Percentiles rank a stretch among this genome's conserved stretches.
Conservation (phyloP, 305 asterid species). For the Fraxinus sp. region DNA sequence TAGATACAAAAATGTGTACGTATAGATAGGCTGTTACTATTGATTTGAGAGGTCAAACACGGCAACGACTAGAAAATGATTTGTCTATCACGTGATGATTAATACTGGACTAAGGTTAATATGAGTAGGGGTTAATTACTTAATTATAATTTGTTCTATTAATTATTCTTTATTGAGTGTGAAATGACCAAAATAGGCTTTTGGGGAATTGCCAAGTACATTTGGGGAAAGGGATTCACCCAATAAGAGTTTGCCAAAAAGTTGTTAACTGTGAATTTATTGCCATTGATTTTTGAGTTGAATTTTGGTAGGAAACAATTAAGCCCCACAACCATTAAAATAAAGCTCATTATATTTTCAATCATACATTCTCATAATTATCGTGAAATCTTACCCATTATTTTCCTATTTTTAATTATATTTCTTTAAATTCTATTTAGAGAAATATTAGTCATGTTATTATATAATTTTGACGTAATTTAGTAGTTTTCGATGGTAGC, state of each 20-base stretch:
- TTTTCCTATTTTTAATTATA: neutral
- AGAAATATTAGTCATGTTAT: neutral
- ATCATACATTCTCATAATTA: neutral
- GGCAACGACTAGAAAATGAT: constrained; percentile 37
- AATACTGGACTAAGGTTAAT: constrained; percentile 10
- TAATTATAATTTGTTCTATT: neutral
- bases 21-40: neutral
- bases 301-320: neutral
- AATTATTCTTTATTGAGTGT: neutral
- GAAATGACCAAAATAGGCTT: neutral
- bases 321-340: no score
- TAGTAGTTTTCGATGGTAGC: neutral
- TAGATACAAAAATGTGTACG: constrained; percentile 1
- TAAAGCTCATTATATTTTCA: no score
- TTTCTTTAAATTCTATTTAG: neutral
- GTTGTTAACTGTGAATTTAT: neutral
- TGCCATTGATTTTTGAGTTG: neutral
- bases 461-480: neutral
- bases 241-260: neutral
- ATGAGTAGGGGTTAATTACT: neutral
- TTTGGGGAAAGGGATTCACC: neutral
- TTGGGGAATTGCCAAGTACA: neutral
- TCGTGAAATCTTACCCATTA: neutral
- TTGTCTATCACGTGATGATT: constrained; percentile 28
- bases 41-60: constrained; percentile 45